These are phyloP conservation scores for Neurospora sp. DNA, from an alignment of 495 filamentous ascomycete species.

Conservation along the genomic window DNA sequence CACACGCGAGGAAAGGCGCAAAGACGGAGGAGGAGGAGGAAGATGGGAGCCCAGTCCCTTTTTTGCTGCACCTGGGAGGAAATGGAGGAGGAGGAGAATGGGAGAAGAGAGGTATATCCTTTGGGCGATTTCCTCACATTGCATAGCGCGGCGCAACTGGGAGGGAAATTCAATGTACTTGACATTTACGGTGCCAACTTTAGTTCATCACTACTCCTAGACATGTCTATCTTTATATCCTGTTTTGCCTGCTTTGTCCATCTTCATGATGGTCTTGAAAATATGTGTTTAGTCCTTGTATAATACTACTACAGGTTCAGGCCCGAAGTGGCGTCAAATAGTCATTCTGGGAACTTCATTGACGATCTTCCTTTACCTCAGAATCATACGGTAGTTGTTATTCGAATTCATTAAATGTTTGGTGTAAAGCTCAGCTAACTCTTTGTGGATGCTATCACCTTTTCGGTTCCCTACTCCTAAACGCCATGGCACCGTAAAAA, in stretches of 20 bases:
- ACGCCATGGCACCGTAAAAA: neutral
- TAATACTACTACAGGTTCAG: too few species aligned
- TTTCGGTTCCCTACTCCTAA: neutral
- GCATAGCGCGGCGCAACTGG: constrained; percentile 22
- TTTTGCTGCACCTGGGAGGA: neutral
- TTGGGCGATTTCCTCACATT: constrained; percentile 2
- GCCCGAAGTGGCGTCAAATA: too few species aligned
- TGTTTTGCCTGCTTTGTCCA: neutral
- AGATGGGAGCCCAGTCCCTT: neutral
- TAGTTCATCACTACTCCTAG: neutral
- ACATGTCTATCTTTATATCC: neutral
- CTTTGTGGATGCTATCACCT: neutral
- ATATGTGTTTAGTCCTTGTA: too few species aligned
- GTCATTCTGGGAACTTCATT: too few species aligned
- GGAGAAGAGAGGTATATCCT: neutral
- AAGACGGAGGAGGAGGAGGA: neutral
- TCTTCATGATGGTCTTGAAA: neutral
- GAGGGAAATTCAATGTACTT: neutral
- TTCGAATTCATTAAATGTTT: neutral
- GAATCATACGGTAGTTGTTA: too few species aligned
- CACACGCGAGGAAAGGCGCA: neutral
- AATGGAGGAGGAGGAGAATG: neutral
- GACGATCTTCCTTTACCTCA: too few species aligned
- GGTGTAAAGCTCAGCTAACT: neutral
- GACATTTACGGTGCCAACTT: neutral